phyloP scores from a whole-genome alignment of 176 grass and related monocot genomes.

The Sorghum bicolor region Sorghum_bicolor_NCBIv3 NC_012873.2:55864001-55864500 shows the following conservation, averaged over 20 bases:
- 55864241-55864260: conserved; percentile 69
- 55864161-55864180: conserved; percentile 14
- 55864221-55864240: conserved; percentile 80
- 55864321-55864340: neutral
- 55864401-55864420: neutral
- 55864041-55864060: conserved; percentile 51
- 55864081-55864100: conserved; percentile 84
- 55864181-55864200: conserved; percentile 35
- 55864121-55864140: neutral
- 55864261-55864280: conserved; percentile 81
- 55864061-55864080: conserved; percentile 77
- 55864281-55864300: conserved; percentile 41
- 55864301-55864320: neutral
- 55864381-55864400: neutral
- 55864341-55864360: neutral
- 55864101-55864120: conserved; percentile 46
- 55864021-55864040: conserved; percentile 34
- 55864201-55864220: conserved; percentile 93
- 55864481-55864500: neutral
- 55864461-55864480: neutral
- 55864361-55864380: neutral
- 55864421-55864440: neutral
- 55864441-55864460: neutral
- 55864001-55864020: conserved; percentile 56
- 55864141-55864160: neutral